Evolutionary conservation across 352 stramenopile genomes (phyloP).

Genomic region (Globisporangium nunn): DNA sequence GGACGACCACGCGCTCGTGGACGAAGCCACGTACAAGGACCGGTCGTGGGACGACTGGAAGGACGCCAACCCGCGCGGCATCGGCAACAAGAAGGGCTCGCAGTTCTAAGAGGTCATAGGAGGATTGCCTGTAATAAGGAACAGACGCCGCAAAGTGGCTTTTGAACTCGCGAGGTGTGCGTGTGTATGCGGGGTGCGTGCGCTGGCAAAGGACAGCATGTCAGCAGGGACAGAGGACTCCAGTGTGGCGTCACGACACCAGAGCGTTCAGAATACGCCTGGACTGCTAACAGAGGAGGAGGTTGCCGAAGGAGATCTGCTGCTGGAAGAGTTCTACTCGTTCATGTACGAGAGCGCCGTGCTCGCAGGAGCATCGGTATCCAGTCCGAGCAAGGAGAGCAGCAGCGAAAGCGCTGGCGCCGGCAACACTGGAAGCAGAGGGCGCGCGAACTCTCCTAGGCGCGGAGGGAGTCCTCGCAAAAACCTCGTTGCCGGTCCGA

Average conservation of each 20-base stretch:
- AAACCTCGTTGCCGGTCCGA: conserved; percentile 6
- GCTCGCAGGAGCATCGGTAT: conserved; percentile 15
- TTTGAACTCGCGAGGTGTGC: not conserved
- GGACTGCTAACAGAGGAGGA: conserved; percentile 10
- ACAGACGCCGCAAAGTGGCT: not conserved
- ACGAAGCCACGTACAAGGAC: conserved; percentile 91
- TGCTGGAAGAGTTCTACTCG: conserved; percentile 56
- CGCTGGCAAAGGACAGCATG: not conserved
- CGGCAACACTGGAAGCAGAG: not conserved
- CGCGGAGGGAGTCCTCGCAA: conserved; percentile 17
- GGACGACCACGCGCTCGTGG: conserved; percentile 88
- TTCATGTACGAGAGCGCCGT: conserved; percentile 56
- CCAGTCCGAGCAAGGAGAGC: conserved; percentile 23
- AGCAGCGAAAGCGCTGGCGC: conserved; percentile 3
- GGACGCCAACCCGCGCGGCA: conserved; percentile 92
- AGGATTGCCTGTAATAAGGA: conserved; percentile 1
- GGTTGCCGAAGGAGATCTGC: conserved; percentile 23
- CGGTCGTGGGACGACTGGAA: conserved; percentile 96
- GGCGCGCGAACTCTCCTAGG: conserved; percentile 14
- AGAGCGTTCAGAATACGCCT: conserved; percentile 3
- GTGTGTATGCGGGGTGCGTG: not conserved
- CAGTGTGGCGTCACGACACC: not conserved
- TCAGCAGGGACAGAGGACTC: not conserved
- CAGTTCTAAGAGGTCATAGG: conserved; percentile 71
- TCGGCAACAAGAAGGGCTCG: conserved; percentile 95